These are phyloP conservation scores for Plenodomus tracheiphilus DNA, from an alignment of 2,329 filamentous ascomycete genomes.

Conservation along the genomic window DNA sequence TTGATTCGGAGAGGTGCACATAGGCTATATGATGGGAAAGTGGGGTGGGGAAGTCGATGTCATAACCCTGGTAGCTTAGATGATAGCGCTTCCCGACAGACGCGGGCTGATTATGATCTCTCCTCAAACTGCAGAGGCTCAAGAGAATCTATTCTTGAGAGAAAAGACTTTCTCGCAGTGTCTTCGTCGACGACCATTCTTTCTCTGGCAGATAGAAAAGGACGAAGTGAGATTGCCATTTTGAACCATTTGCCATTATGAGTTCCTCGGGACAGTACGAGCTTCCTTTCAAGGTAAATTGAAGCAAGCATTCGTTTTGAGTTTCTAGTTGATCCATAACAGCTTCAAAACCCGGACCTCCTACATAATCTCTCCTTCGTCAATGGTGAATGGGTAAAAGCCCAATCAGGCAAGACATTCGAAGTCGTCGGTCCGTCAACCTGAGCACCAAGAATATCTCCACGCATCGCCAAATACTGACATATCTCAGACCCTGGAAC, in stretches of 20 bases:
- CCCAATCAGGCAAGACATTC: slow-evolving; percentile 61
- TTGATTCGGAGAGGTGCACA: slow-evolving; percentile 1
- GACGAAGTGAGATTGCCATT: background rate
- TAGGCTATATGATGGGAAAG: slow-evolving; percentile 13
- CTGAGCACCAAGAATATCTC: too few species aligned
- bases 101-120: too few species aligned
- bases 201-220: too few species aligned
- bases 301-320: background rate
- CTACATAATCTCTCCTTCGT: slow-evolving; percentile 59
- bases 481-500: slow-evolving; percentile 52
- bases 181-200: too few species aligned
- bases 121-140: background rate
- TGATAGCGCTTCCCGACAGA: background rate
- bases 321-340: slow-evolving; percentile 4
- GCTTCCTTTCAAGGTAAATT: slow-evolving; percentile 50
- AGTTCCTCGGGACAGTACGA: slow-evolving; percentile 32
- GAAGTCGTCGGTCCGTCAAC: slow-evolving; percentile 55
- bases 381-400: slow-evolving; percentile 59
- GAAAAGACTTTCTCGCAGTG: too few species aligned
- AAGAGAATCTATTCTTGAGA: background rate
- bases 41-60: slow-evolving; percentile 19
- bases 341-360: slow-evolving; percentile 59
- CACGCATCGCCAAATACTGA: slow-evolving; percentile 18
- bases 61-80: background rate
- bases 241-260: slow-evolving; percentile 15